Evolutionary conservation across 2,329 filamentous ascomycete species (phyloP).

Genomic region (Trichoderma endophyticum): DNA sequence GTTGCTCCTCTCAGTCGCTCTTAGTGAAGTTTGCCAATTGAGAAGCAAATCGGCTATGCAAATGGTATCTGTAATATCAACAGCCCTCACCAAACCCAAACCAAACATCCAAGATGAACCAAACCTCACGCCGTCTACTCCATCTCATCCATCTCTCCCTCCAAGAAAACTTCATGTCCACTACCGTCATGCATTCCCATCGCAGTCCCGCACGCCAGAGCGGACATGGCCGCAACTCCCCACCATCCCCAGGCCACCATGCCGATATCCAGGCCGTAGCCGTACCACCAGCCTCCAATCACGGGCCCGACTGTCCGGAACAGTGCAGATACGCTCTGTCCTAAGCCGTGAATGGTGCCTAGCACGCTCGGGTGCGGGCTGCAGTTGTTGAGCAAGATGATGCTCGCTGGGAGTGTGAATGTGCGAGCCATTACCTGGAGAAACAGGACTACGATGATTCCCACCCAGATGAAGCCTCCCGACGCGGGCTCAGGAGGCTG

Average conservation of each 20-base stretch:
- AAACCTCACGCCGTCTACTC: background rate
- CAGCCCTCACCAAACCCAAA: background rate
- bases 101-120: background rate
- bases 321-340: constrained; percentile 48
- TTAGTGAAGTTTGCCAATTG: background rate
- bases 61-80: background rate
- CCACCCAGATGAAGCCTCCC: constrained; percentile 55
- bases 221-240: constrained; percentile 47
- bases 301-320: constrained; percentile 42
- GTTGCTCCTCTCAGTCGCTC: background rate
- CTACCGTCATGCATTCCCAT: constrained; percentile 63
- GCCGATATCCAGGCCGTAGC: constrained; percentile 43
- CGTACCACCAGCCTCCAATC: constrained; percentile 48
- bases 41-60: background rate
- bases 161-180: constrained; percentile 57
- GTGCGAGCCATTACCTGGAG: constrained; percentile 72
- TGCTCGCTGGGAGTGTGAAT: constrained; percentile 59
- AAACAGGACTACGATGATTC: constrained; percentile 59
- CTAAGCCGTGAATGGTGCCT: constrained; percentile 55
- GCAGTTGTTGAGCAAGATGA: constrained; percentile 60
- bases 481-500: constrained; percentile 42
- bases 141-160: constrained; percentile 39
- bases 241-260: constrained; percentile 48
- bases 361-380: constrained; percentile 57
- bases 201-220: constrained; percentile 53